A percentile compares a stretch with the other conserved stretches of the same genome.
These are phyloP conservation scores for Nemania bipapillata DNA, from an alignment of 2,329 filamentous ascomycete genomes.

Conservation along the genomic window DNA sequence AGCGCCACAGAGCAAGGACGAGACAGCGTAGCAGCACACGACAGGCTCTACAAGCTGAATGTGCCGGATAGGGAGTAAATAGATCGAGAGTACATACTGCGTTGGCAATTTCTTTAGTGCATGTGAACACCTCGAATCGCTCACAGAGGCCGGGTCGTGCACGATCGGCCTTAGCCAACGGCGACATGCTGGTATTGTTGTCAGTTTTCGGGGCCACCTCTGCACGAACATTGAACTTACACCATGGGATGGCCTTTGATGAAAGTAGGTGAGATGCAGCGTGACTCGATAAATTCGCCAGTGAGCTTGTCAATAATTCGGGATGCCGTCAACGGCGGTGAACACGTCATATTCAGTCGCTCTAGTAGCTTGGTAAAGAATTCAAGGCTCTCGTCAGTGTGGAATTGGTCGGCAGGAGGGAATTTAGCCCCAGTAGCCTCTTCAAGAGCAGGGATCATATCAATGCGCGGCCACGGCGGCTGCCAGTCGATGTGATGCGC, in stretches of 20 bases:
- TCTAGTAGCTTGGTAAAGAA: slow-evolving; percentile 84
- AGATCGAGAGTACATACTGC: slow-evolving; percentile 56
- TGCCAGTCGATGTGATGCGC: slow-evolving; percentile 95
- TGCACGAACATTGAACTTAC: slow-evolving; percentile 20
- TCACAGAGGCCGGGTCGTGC: slow-evolving; percentile 85
- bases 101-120: slow-evolving; percentile 96
- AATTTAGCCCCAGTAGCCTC: slow-evolving; percentile 92
- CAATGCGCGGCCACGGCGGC: slow-evolving; percentile 88
- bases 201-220: not conserved
- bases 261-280: slow-evolving; percentile 83
- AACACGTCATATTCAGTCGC: slow-evolving; percentile 78
- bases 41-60: too few species aligned
- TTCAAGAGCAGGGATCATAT: slow-evolving; percentile 96
- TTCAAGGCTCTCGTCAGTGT: slow-evolving; percentile 87
- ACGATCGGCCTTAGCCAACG: slow-evolving; percentile 94
- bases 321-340: slow-evolving; percentile 89
- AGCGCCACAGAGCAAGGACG: too few species aligned
- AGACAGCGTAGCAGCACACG: too few species aligned
- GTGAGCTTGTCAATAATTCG: slow-evolving; percentile 96
- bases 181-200: slow-evolving; percentile 73
- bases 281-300: slow-evolving; percentile 91
- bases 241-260: slow-evolving; percentile 78
- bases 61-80: not conserved
- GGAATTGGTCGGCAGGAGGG: slow-evolving; percentile 85
- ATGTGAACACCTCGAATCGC: slow-evolving; percentile 96